Base-by-base conservation (phyloP, 192 early-diverging fungal species). In the Chytriomyces sp. region DNA sequence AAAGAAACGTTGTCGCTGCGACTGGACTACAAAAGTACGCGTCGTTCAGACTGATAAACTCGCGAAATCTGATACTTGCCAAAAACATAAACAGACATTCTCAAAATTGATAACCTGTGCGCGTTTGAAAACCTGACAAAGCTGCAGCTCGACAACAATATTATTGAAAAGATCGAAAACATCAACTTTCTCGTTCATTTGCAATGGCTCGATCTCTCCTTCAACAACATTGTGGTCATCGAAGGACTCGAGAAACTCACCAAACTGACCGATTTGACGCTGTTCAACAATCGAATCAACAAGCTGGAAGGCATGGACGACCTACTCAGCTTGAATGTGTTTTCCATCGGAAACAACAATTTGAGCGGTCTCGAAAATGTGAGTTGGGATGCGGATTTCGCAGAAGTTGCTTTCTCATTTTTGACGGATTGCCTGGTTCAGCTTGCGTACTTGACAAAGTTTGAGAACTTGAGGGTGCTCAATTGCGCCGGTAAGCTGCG, bases 71-170 rank as follows among this genome's bases (percentile, higher is more conserved):
- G 43, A 61, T 74, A 10, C 35, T 61, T 35, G 61, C 24, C 9
- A 24, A 64, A 64, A 13, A 3, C 0, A 4, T 0, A 45, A 47
- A 26, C 67, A 90, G 89, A 91, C 79, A 90, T 91, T 57, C 77
- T 91, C 24, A 86, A 90, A 61, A 91, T 91, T 50, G 88, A 91
- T 72, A 90, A 91, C 72, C 76, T 91, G 23, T 91, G 89, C 87
- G 80, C 80, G 44, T 88, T 86, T 70, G 79, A 83, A 67, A 90
- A 89, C 70, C 80, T 91, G 50, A 86, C 84, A 10, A 91, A 89
- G 63, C 79, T 91, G 68, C 89, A 91, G 71, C 81, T 91, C 10
- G 89, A 91, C 78, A 91, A 91, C 79, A 91, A 91, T 70, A 91
- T 91, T 72, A 90, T 91, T 57, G 89, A 91, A 76, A 80, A 81